Evolutionary conservation across 108 stramenopile genomes (phyloP).

Genomic region (Mediolabrus comicus): DNA sequence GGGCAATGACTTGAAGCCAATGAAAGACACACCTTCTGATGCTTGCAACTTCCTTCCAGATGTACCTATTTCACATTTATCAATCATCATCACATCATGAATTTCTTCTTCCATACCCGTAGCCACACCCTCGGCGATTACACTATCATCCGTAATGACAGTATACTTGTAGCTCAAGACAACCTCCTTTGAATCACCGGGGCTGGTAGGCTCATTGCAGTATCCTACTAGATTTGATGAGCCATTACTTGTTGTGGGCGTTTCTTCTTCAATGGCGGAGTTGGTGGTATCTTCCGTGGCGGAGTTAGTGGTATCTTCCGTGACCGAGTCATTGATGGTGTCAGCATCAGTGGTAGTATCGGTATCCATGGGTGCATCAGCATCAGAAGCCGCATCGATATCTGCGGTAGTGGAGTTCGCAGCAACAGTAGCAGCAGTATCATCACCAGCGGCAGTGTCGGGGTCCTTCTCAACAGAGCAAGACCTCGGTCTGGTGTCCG

Average conservation of each 20-base stretch:
- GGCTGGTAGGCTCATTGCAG: no score
- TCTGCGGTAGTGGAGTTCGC: no score
- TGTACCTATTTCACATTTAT: not conserved
- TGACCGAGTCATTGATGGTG: not conserved
- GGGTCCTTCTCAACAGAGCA: constrained; percentile 15
- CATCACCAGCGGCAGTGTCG: not conserved
- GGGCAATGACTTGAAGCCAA: not conserved
- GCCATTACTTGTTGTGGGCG: no score
- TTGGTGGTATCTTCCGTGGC: not conserved
- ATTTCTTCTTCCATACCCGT: not conserved
- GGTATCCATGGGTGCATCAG: no score
- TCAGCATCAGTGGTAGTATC: not conserved
- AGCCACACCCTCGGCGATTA: not conserved
- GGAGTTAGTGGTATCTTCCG: not conserved
- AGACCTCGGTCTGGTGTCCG: constrained; percentile 13
- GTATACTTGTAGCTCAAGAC: not conserved
- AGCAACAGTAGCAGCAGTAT: no score
- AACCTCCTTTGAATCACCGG: not conserved
- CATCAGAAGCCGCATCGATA: no score
- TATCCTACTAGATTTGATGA: no score
- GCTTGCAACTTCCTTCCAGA: not conserved
- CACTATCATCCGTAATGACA: not conserved
- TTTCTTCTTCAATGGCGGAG: no score
- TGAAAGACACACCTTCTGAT: not conserved
- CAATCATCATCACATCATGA: not conserved